A percentile compares a stretch with the other conserved stretches of the same genome.
Evolutionary conservation across 2,329 filamentous ascomycete species (phyloP).

Genomic region (Mycosphaerella sp.): DNA sequence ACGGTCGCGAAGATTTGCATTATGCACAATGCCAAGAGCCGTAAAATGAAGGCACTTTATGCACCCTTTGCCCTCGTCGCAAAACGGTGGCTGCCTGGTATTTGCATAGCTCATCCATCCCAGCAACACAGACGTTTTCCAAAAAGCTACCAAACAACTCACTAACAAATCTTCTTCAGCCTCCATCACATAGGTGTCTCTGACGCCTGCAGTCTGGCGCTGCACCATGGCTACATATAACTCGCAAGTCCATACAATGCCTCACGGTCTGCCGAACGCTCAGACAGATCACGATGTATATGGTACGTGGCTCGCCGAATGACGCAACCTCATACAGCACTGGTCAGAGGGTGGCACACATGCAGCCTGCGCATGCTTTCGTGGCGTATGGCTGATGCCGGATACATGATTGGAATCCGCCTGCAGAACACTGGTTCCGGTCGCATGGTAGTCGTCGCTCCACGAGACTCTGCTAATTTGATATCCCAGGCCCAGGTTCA

Average conservation of each 20-base stretch:
- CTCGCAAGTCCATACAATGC: slow-evolving; percentile 10
- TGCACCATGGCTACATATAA: slow-evolving; percentile 17
- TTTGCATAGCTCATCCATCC: background rate
- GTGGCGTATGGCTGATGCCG: too few relatives aligned
- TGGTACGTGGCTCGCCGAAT: slow-evolving; percentile 8
- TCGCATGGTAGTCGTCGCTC: too few relatives aligned
- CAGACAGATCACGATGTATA: slow-evolving; percentile 14
- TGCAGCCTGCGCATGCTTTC: background rate
- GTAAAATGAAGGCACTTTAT: slow-evolving; percentile 1
- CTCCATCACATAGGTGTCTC: background rate
- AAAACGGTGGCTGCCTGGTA: background rate
- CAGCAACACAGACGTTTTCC: background rate
- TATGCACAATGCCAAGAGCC: slow-evolving; percentile 9
- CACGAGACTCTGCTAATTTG: background rate
- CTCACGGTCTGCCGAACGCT: slow-evolving; percentile 15
- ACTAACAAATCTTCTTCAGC: background rate
- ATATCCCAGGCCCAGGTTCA: slow-evolving; percentile 11
- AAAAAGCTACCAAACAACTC: background rate
- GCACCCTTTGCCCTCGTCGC: background rate
- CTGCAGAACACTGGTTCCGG: too few relatives aligned
- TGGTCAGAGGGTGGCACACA: background rate
- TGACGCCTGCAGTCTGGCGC: background rate
- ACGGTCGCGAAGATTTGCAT: slow-evolving; percentile 18
- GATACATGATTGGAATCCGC: too few relatives aligned
- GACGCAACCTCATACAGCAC: background rate